These are phyloP conservation scores for Cyphellophora attinorum DNA, from an alignment of 2,329 filamentous ascomycete species.

Conservation along the genomic window DNA sequence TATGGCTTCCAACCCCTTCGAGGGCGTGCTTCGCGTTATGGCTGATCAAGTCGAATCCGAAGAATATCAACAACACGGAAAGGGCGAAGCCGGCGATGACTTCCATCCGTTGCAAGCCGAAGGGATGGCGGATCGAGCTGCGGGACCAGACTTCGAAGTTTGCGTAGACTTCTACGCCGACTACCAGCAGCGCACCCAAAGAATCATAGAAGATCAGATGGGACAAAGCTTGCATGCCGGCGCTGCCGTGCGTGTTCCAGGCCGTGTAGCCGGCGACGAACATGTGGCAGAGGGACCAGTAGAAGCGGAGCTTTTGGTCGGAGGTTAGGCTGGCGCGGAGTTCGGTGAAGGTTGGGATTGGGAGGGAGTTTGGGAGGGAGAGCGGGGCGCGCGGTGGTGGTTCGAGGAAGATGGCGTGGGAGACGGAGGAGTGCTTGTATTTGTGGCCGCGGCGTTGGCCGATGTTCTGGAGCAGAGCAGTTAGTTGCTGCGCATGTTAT, in stretches of 20 bases:
- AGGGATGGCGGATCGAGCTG: constrained; percentile 85
- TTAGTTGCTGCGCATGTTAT: not conserved
- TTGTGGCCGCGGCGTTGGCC: constrained; percentile 90
- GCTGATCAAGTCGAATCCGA: constrained; percentile 88
- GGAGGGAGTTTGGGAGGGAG: constrained; percentile 81
- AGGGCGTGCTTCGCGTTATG: constrained; percentile 91
- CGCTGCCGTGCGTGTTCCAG: constrained; percentile 73
- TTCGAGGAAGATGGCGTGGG: constrained; percentile 93
- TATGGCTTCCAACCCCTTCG: constrained; percentile 61
- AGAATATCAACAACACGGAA: constrained; percentile 93
- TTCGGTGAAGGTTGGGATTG: constrained; percentile 80
- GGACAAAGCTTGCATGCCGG: constrained; percentile 84
- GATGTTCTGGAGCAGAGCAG: constrained; percentile 50
- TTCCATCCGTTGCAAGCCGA: constrained; percentile 82
- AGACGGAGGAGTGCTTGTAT: constrained; percentile 95
- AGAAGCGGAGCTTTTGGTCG: constrained; percentile 72
- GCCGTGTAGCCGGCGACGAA: constrained; percentile 75
- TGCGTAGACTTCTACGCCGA: constrained; percentile 80
- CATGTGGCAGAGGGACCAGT: constrained; percentile 86
- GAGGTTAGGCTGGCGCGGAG: constrained; percentile 82
- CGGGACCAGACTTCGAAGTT: constrained; percentile 98
- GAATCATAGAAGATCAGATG: constrained; percentile 95
- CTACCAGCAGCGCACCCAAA: constrained; percentile 80
- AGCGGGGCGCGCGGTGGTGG: constrained; percentile 77
- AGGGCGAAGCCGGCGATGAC: constrained; percentile 93